Conservation (phyloP, 1,139 yeast genomes). For the Pichia sp. region DNA sequence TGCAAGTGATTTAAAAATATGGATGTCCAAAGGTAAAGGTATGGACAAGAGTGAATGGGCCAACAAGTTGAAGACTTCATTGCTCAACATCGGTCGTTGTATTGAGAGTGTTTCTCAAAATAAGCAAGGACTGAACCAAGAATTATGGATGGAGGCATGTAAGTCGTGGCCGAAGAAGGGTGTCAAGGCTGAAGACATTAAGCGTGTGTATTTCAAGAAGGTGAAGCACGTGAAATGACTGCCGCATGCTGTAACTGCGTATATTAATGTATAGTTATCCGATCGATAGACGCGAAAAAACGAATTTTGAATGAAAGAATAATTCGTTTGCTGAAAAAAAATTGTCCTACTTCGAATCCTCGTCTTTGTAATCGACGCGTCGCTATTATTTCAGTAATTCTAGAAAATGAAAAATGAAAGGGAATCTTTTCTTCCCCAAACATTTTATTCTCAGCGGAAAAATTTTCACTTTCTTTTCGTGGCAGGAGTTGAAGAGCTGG, state of each 20-base stretch:
- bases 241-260: background rate
- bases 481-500: background rate
- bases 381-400: background rate
- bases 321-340: background rate
- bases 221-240: slow-evolving; percentile 11
- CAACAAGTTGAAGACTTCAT: slow-evolving; percentile 62
- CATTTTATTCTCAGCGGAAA: background rate
- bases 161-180: slow-evolving; percentile 85
- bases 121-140: slow-evolving; percentile 48
- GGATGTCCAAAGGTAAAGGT: slow-evolving; percentile 78
- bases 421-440: background rate
- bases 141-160: slow-evolving; percentile 88
- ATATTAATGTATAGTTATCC: background rate
- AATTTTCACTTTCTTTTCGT: background rate
- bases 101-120: slow-evolving; percentile 41
- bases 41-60: slow-evolving; percentile 87
- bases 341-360: background rate
- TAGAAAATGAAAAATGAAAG: background rate
- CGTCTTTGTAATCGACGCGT: background rate
- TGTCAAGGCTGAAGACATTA: slow-evolving; percentile 73
- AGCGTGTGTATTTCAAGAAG: slow-evolving; percentile 70
- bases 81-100: slow-evolving; percentile 75
- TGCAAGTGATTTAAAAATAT: slow-evolving; percentile 63
- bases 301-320: background rate
- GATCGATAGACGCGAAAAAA: background rate